phyloP scores from a whole-genome alignment of 2,329 filamentous ascomycete genomes.

The Aspergillus spinulosporus region DNA sequence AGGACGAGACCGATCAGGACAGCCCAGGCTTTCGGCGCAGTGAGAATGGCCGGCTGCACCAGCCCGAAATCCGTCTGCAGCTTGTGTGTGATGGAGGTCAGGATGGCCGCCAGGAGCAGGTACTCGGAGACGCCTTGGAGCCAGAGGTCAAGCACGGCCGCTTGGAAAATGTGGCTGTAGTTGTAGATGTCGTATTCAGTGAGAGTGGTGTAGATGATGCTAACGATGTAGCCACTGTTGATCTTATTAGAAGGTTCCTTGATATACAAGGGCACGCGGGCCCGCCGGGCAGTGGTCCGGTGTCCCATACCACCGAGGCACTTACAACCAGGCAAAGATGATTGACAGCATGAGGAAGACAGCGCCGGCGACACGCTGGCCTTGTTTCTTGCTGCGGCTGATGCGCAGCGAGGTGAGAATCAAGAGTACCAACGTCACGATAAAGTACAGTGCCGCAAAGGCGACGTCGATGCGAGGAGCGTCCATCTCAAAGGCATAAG shows the following conservation, averaged over 20 bases:
- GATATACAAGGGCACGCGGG: too few species aligned
- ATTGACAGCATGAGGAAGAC: neutral
- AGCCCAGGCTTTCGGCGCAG: neutral
- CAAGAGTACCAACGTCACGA: neutral
- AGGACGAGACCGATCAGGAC: neutral
- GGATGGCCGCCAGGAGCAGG: neutral
- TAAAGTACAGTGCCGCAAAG: conserved; percentile 1
- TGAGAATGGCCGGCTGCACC: neutral
- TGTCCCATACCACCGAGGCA: neutral
- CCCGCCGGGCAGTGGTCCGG: too few species aligned
- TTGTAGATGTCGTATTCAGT: neutral
- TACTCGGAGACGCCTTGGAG: neutral
- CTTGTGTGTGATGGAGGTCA: neutral
- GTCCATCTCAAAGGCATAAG: neutral
- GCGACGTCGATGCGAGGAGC: neutral
- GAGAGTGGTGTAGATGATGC: neutral
- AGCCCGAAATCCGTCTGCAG: neutral
- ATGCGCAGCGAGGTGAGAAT: neutral
- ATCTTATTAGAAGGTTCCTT: too few species aligned
- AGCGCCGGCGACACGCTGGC: neutral
- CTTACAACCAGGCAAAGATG: neutral
- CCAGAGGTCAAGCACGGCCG: neutral
- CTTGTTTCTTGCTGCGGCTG: neutral
- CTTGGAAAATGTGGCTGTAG: neutral
- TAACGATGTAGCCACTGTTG: neutral